Conservation (phyloP, 2,329 filamentous ascomycete species). For the Sporothrix variecibatus region DNA sequence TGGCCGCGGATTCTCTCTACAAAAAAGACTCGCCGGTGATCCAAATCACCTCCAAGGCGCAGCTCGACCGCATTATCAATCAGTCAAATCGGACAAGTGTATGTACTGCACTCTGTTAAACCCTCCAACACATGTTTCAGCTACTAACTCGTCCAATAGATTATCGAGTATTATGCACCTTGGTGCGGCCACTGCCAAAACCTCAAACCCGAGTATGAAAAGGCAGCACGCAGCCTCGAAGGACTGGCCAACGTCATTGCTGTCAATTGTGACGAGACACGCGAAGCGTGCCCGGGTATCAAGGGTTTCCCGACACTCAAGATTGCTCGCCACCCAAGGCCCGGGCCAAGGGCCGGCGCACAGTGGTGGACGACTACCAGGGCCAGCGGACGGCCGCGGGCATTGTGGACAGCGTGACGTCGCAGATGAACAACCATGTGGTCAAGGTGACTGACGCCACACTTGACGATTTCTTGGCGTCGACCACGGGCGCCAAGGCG, state of each 20-base stretch:
- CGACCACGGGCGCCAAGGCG: slow-evolving; percentile 71
- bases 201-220: slow-evolving; percentile 93
- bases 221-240: slow-evolving; percentile 84
- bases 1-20: slow-evolving; percentile 72
- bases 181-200: slow-evolving; percentile 98
- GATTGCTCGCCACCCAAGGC: slow-evolving; percentile 80
- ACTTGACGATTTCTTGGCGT: slow-evolving; percentile 69
- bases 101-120: slow-evolving; percentile 41
- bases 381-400: slow-evolving; percentile 79
- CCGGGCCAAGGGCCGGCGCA: slow-evolving; percentile 58
- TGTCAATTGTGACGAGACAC: slow-evolving; percentile 93
- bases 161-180: slow-evolving; percentile 88
- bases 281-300: slow-evolving; percentile 84
- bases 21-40: slow-evolving; percentile 83
- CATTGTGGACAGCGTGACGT: slow-evolving; percentile 82
- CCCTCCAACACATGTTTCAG: not conserved
- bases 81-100: slow-evolving; percentile 92
- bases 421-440: slow-evolving; percentile 91
- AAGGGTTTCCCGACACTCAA: slow-evolving; percentile 96
- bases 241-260: slow-evolving; percentile 93
- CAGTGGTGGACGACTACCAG: slow-evolving; percentile 87
- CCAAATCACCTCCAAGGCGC: slow-evolving; percentile 72
- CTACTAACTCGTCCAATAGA: slow-evolving; percentile 41
- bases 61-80: slow-evolving; percentile 77
- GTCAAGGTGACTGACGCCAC: slow-evolving; percentile 78